Base-by-base conservation (phyloP, 495 filamentous ascomycete species). In the Penicillium crystallinum region DNA sequence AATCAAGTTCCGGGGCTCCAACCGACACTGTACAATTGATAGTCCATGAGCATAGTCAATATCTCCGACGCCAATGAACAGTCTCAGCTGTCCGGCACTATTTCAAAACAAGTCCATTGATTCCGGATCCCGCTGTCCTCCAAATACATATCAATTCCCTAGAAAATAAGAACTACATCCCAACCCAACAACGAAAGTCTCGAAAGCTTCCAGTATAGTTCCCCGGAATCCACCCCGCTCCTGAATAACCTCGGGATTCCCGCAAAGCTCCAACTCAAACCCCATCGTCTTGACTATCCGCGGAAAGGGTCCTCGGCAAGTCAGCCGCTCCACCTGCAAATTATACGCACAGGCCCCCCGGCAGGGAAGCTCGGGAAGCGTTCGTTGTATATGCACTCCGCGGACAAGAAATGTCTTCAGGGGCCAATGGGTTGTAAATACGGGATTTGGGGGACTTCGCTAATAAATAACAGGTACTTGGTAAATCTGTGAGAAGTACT, bases 341-440 rank as follows among this genome's bases (percentile, higher is more conserved):
- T 6, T 42, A 14, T 38, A 41, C 29, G 17, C 48, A 34, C 48
- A 3, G 14, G 36, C 37, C 29, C 3, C 4, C 36, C 48, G 48
- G 37, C 48, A 42, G 37, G 19, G 37, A 11, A 41, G 14, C 12
- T 50, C 48, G 48, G 48, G 48, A 50, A 31, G 23, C 9, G 6
- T 3, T 6, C 10, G 6, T 25, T 11, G 4, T 36, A 10, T 36
- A 17, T 27, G 9, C 3, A 27, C n/a, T n/a, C n/a, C n/a, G 23
- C 7, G 23, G 23, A 27, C 23, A 27, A 27, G 3, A 7, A 27
- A 7, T 7, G 7, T 31, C 11, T 7, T 9, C 29, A 31, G 11
- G 29, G 29, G 23, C 2, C n/a, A 15, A 6, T 19, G 17, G 29
- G 37, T 30, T 40, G 21, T 29, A 30, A 21, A 4, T 15, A 21